phyloP scores from a whole-genome alignment of 2,329 filamentous ascomycete species.

The Ophiocordyceps polyrhachis-furcata region DNA sequence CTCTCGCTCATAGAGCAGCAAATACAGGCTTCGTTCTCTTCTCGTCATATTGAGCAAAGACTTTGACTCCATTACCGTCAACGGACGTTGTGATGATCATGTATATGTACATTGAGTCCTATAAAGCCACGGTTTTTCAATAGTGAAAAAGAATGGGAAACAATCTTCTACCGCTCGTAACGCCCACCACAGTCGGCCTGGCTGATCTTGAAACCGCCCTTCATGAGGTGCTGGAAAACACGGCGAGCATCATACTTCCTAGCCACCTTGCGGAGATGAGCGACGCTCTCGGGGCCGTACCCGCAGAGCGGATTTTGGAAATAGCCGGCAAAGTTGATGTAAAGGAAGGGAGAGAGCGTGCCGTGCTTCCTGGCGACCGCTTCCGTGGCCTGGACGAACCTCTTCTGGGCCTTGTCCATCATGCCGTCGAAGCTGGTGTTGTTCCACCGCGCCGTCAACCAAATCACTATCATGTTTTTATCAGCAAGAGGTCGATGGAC shows the following conservation, averaged over 20 bases:
- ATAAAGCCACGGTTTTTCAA: too few relatives aligned
- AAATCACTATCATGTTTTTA: neutral
- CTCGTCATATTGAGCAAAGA: too few relatives aligned
- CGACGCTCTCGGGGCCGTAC: slow-evolving; percentile 18
- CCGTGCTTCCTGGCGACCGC: slow-evolving; percentile 8
- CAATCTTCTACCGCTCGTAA: slow-evolving; percentile 13
- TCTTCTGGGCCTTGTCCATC: neutral
- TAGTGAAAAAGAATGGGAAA: too few relatives aligned
- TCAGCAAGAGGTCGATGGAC: neutral
- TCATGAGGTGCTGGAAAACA: slow-evolving; percentile 13
- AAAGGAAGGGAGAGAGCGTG: slow-evolving; percentile 14
- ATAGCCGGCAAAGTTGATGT: slow-evolving; percentile 21
- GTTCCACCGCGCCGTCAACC: neutral
- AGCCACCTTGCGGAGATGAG: slow-evolving; percentile 9
- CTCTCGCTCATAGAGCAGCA: too few relatives aligned
- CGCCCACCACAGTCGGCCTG: neutral
- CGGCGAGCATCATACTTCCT: slow-evolving; percentile 13
- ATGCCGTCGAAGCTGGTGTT: neutral
- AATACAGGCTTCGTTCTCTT: too few relatives aligned
- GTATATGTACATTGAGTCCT: too few relatives aligned
- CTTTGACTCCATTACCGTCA: too few relatives aligned
- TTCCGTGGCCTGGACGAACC: neutral
- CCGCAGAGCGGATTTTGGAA: slow-evolving; percentile 13
- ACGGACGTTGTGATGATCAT: too few relatives aligned
- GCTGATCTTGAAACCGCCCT: neutral